Conservation (phyloP, 2,329 filamentous ascomycete species). For the Tolypocladium sp. region DNA sequence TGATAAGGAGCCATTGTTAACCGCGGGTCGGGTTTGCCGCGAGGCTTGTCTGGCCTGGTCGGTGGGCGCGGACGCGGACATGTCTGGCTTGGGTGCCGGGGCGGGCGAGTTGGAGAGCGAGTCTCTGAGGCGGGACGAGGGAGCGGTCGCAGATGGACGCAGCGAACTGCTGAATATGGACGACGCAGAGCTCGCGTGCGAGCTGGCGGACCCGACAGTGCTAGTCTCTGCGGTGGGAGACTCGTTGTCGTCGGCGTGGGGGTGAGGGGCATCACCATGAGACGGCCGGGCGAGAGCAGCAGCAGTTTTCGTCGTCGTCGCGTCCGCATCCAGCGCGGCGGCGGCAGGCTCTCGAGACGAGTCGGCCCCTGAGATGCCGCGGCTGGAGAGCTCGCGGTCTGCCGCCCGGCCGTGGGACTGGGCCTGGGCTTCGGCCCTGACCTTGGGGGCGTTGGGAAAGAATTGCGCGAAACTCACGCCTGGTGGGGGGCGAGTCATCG, state of each 20-base stretch:
- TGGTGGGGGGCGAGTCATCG: conserved; percentile 69
- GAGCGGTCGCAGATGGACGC: conserved; percentile 29
- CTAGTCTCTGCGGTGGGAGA: conserved; percentile 57
- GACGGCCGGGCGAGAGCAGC: conserved; percentile 9
- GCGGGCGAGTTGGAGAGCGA: conserved; percentile 41
- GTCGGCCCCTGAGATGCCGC: conserved; percentile 12
- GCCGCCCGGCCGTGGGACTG: conserved; percentile 21
- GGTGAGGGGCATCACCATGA: conserved; percentile 15
- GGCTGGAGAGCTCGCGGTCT: conserved; percentile 20
- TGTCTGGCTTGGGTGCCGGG: conserved; percentile 42
- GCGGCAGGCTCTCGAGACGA: conserved; percentile 13
- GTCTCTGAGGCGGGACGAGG: conserved; percentile 36
- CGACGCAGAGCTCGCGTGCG: conserved; percentile 59
- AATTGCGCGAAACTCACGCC: conserved; percentile 77
- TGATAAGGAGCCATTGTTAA: conserved; percentile 22
- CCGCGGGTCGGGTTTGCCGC: conserved; percentile 17
- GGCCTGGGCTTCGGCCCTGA: conserved; percentile 33
- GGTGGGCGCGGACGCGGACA: conserved; percentile 42
- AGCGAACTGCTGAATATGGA: conserved; percentile 56
- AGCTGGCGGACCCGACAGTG: conserved; percentile 64
- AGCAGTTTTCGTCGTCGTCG: conserved; percentile 6
- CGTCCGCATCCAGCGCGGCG: conserved; percentile 14
- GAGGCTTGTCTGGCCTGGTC: conserved; percentile 20
- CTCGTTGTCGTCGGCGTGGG: conserved; percentile 53
- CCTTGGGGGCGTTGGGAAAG: conserved; percentile 69